Percentiles rank a stretch among this genome's conserved stretches.
Evolutionary conservation across 2,329 filamentous ascomycete species (phyloP).

Genomic region (Aschersonia sp.): DNA sequence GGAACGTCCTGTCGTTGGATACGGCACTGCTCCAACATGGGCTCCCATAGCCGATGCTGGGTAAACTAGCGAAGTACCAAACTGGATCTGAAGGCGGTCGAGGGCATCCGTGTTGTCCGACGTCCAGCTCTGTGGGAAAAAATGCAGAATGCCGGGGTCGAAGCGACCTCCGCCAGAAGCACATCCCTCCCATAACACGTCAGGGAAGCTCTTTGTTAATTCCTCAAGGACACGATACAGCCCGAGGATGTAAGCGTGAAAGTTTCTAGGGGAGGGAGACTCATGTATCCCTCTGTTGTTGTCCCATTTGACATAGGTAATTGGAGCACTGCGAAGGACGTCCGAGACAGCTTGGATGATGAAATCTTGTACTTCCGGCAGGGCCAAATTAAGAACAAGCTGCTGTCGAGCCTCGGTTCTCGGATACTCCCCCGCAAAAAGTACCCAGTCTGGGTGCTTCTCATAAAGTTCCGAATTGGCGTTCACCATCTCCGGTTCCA

Average conservation of each 20-base stretch:
- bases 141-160: slow-evolving; percentile 47
- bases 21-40: slow-evolving; percentile 47
- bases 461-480: slow-evolving; percentile 45
- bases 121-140: slow-evolving; percentile 52
- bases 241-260: slow-evolving; percentile 47
- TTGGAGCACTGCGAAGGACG: slow-evolving; percentile 36
- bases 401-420: slow-evolving; percentile 42
- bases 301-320: slow-evolving; percentile 54
- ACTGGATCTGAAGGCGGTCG: slow-evolving; percentile 47
- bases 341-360: slow-evolving; percentile 40
- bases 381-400: slow-evolving; percentile 45
- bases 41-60: slow-evolving; percentile 50
- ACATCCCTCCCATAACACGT: slow-evolving; percentile 52
- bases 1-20: slow-evolving; percentile 38
- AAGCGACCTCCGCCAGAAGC: slow-evolving; percentile 51
- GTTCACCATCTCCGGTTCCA: slow-evolving; percentile 57
- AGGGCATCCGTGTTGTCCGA: slow-evolving; percentile 51
- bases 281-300: slow-evolving; percentile 54
- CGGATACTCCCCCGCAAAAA: slow-evolving; percentile 40
- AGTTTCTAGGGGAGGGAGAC: slow-evolving; percentile 33
- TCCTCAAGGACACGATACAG: slow-evolving; percentile 47
- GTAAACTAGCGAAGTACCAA: slow-evolving; percentile 49
- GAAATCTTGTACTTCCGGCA: slow-evolving; percentile 47
- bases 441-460: slow-evolving; percentile 48
- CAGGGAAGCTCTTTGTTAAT: slow-evolving; percentile 42